Base-by-base conservation (phyloP, 768 basidiomycete species). In the Cystobasidium onofrii region DNA sequence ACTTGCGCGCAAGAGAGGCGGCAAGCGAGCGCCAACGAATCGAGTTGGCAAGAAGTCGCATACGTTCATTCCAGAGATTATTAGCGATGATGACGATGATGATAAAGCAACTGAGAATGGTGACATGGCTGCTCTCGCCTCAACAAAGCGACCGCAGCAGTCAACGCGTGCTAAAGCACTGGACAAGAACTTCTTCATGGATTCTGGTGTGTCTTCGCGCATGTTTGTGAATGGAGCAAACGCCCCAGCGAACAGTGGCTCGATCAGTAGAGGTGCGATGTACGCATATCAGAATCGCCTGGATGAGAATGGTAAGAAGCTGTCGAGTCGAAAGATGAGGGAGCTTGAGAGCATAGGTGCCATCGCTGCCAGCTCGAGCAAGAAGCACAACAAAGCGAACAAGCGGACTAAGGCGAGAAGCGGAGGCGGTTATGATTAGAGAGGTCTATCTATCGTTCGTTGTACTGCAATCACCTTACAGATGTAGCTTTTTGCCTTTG, bases 341-440 rank as follows among this genome's bases (percentile, higher is more conserved):
- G 80, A 86, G 17, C 70, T 86, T 44, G 83, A 82, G 66, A 84
- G 77, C 57, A 76, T 75, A 0, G 83, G 80, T 41, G 81, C 75
- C 78, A 83, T 66, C 80, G 78, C 60, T 77, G 80, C 74, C 6
- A 80, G 77, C 20, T 77, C 80, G 0, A 86, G 85, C 18, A 95
- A 94, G 84, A 92, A 91, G 80, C 88, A 87, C 76, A 90, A 92
- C 83, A 96, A 92, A 82, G 89, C 88, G 82, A 85, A 82, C 88
- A 89, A 83, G 79, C 83, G 88, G 61, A 86, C 86, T 61, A 98
- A 98, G 83, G 90, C 94, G 81, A 84, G 95, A 75, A 92, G 91
- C 79, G 95, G 95, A 17, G 89, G 87, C 79, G 95, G 95, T 27
- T 98, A 97, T 78, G 95, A 96, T 25, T 50, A 74, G 61, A 13